These are phyloP conservation scores for Hura crepitans DNA, from an alignment of 441 rosid species.

Conservation along the genomic window DNA sequence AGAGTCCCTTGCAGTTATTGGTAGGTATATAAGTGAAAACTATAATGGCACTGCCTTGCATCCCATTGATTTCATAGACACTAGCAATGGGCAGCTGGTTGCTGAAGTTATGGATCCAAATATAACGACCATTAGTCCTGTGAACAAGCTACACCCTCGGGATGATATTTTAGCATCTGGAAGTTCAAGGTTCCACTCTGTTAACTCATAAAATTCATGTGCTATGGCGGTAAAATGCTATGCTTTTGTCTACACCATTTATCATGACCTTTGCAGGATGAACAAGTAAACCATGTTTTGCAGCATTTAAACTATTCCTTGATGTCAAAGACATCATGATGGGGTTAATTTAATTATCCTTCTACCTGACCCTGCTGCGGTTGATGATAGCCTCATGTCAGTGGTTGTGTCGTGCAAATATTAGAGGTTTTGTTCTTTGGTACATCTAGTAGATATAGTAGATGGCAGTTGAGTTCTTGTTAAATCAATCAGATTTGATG, in stretches of 20 bases:
- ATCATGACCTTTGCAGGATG: background rate
- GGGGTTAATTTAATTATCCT: background rate
- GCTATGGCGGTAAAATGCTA: background rate
- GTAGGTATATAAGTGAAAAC: conserved; percentile 92
- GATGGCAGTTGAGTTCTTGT: background rate
- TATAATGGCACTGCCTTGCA: conserved; percentile 80
- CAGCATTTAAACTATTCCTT: background rate
- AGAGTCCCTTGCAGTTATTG: conserved; percentile 80
- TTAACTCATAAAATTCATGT: conserved; percentile 3
- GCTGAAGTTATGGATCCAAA: conserved; percentile 95
- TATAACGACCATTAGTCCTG: conserved; percentile 89
- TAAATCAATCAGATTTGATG: background rate
- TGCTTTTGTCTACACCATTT: background rate
- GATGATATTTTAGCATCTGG: conserved; percentile 92
- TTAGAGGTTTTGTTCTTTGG: background rate
- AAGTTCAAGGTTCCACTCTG: conserved; percentile 65
- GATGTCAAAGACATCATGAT: background rate
- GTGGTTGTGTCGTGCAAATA: background rate
- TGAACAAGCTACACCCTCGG: conserved; percentile 85
- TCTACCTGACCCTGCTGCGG: background rate
- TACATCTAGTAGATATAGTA: background rate
- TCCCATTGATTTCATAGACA: conserved; percentile 86
- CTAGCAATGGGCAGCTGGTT: conserved; percentile 74
- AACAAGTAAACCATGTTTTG: background rate
- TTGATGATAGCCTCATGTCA: background rate